Evolutionary conservation across 176 grass and related monocot species (phyloP).

Genomic region (Cenchrus americanus): DNA sequence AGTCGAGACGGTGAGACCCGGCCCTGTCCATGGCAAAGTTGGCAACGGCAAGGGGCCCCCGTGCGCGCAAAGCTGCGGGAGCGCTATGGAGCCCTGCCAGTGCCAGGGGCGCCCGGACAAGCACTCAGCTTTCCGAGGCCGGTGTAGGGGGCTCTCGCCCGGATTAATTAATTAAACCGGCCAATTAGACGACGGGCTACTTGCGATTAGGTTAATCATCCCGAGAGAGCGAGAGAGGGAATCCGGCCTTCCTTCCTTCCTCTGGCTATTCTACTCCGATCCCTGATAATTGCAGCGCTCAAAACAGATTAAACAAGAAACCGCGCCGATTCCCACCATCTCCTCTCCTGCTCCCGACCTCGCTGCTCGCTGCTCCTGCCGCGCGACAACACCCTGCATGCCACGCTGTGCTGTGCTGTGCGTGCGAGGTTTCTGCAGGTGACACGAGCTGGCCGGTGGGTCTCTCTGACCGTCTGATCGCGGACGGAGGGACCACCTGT

Average conservation of each 20-base stretch:
- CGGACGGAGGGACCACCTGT: slow-evolving; percentile 13
- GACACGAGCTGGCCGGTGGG: slow-evolving; percentile 22
- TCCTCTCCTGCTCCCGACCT: too few species aligned
- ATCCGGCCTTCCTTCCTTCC: slow-evolving; percentile 26
- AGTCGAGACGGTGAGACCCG: background rate
- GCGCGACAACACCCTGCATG: background rate
- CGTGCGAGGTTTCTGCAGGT: slow-evolving; percentile 9
- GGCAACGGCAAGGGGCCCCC: background rate
- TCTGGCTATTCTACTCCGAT: background rate
- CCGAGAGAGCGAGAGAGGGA: slow-evolving; percentile 24
- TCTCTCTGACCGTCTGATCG: slow-evolving; percentile 3
- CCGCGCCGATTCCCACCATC: slow-evolving; percentile 3
- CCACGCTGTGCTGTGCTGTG: slow-evolving; percentile 5
- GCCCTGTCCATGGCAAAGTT: background rate
- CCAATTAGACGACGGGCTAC: background rate
- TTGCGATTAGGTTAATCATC: slow-evolving; percentile 39
- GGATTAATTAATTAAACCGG: background rate
- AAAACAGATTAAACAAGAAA: background rate
- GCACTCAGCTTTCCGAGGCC: slow-evolving; percentile 41
- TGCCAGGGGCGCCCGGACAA: slow-evolving; percentile 22
- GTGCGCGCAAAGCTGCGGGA: slow-evolving; percentile 14
- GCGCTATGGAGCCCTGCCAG: background rate
- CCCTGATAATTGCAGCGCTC: slow-evolving; percentile 9
- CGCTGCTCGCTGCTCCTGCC: background rate
- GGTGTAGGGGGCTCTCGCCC: background rate